phyloP scores from a whole-genome alignment of 306 rosid genomes.

The cucumber (Cucumis sativus) region Cucumber_9930_V3 NC_026656.2:18611501-18612000 shows the following conservation, averaged over 20 bases:
- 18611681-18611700: conserved; percentile 47
- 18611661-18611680: conserved; percentile 56
- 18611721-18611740: conserved; percentile 69
- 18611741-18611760: conserved; percentile 38
- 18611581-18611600: conserved; percentile 46
- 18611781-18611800: conserved; percentile 50
- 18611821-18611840: conserved; percentile 63
- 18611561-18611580: conserved; percentile 33
- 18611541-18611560: conserved; percentile 50
- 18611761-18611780: conserved; percentile 47
- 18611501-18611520: conserved; percentile 14
- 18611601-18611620: conserved; percentile 71
- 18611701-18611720: conserved; percentile 28
- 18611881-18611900: conserved; percentile 33
- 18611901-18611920: conserved; percentile 47
- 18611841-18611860: conserved; percentile 32
- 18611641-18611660: conserved; percentile 49
- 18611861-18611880: conserved; percentile 37
- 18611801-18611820: conserved; percentile 68
- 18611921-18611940: conserved; percentile 46
- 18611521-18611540: conserved; percentile 20
- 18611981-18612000: neutral
- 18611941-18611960: conserved; percentile 38
- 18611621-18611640: conserved; percentile 51
- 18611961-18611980: neutral